Conservation (phyloP, 805 yeast genomes). For the Candida peoriensis region DNA sequence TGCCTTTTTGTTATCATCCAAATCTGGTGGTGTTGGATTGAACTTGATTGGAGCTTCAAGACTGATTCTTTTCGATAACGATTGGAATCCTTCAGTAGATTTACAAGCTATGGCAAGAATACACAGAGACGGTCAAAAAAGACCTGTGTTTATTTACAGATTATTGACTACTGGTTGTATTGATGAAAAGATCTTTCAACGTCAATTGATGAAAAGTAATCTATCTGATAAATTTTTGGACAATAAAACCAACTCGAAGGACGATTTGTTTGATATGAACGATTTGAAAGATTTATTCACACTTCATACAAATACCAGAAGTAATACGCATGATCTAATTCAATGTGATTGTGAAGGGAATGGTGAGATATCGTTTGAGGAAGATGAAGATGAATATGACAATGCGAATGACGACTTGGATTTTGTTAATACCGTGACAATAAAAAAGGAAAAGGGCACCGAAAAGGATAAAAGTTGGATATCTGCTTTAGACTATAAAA, state of each 20-base stretch:
- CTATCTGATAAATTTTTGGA: constrained; percentile 69
- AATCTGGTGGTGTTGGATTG: constrained; percentile 92
- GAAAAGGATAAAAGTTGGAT: constrained; percentile 16
- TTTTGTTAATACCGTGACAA: constrained; percentile 17
- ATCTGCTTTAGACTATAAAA: constrained; percentile 17
- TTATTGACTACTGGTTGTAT: constrained; percentile 83
- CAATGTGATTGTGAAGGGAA: constrained; percentile 57
- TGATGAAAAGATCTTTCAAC: constrained; percentile 90
- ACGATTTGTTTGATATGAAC: constrained; percentile 60
- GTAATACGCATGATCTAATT: constrained; percentile 76
- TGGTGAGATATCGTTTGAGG: constrained; percentile 34
- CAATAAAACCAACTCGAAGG: constrained; percentile 37
- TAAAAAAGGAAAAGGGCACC: constrained; percentile 10
- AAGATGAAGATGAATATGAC: constrained; percentile 17
- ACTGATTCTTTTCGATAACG: constrained; percentile 81
- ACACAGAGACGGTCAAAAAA: constrained; percentile 88
- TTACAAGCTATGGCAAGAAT: constrained; percentile 94
- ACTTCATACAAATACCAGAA: constrained; percentile 39
- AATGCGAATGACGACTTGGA: constrained; percentile 21
- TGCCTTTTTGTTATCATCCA: constrained; percentile 77
- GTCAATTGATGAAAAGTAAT: constrained; percentile 82
- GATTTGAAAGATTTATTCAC: constrained; percentile 77
- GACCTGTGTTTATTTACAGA: constrained; percentile 76
- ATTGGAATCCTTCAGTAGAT: constrained; percentile 95
- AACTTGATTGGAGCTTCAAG: constrained; percentile 89